These are phyloP conservation scores for Nasturtium officinale DNA, from an alignment of 345 rosid genomes.

Conservation along the genomic window DNA sequence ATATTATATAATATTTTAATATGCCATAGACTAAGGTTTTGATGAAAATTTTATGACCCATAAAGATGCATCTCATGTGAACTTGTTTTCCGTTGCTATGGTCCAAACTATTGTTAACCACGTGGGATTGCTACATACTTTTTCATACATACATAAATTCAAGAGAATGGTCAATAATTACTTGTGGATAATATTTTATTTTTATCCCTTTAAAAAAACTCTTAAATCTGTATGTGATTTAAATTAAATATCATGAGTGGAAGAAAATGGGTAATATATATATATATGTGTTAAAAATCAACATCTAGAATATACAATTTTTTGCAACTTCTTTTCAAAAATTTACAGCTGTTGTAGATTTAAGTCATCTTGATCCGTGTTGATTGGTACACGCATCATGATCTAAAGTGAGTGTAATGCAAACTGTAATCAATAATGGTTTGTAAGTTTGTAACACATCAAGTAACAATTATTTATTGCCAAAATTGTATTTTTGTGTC, in stretches of 20 bases:
- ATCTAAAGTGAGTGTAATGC: not conserved
- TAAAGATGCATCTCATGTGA: slow-evolving; percentile 34
- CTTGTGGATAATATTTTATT: slow-evolving; percentile 38
- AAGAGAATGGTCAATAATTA: slow-evolving; percentile 37
- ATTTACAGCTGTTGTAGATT: not conserved
- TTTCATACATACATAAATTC: slow-evolving; percentile 8
- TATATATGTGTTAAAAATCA: no score
- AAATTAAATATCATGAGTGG: slow-evolving; percentile 1
- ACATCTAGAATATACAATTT: not conserved
- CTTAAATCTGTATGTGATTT: not conserved
- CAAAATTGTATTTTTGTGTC: not conserved
- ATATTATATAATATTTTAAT: not conserved
- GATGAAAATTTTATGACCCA: slow-evolving; percentile 18
- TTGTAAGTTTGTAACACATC: not conserved
- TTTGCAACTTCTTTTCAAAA: not conserved
- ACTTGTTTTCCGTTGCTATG: slow-evolving; percentile 28
- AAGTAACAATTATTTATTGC: not conserved
- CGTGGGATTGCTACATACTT: slow-evolving; percentile 33
- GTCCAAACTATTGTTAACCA: slow-evolving; percentile 33
- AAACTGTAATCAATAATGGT: not conserved
- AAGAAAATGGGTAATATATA: not conserved
- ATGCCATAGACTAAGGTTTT: slow-evolving; percentile 17
- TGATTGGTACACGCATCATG: slow-evolving; percentile 2
- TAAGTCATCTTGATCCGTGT: not conserved
- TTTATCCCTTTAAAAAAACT: not conserved